phyloP scores from a whole-genome alignment of 2,329 filamentous ascomycete genomes.

The Fusarium graminum region DNA sequence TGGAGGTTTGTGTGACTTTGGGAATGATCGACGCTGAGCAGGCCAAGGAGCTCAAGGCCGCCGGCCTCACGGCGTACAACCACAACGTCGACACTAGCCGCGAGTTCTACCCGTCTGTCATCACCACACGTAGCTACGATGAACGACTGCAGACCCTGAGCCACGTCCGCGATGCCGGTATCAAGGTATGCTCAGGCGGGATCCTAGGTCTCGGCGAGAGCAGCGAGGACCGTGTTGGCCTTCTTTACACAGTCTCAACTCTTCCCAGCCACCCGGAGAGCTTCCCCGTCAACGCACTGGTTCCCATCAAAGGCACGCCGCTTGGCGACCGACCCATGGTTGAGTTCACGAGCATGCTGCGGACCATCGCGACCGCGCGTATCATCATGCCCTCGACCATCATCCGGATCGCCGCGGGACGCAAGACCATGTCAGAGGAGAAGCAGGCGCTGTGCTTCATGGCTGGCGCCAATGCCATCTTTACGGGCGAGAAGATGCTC shows the following conservation, averaged over 20 bases:
- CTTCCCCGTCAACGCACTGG: slow-evolving; percentile 91
- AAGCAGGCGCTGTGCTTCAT: slow-evolving; percentile 91
- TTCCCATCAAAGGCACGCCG: slow-evolving; percentile 91
- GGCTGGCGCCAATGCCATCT: slow-evolving; percentile 93
- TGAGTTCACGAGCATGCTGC: slow-evolving; percentile 81
- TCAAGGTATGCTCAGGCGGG: slow-evolving; percentile 91
- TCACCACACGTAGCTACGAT: slow-evolving; percentile 88
- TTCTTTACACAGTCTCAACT: slow-evolving; percentile 85
- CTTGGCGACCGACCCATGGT: slow-evolving; percentile 80
- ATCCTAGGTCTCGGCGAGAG: slow-evolving; percentile 89
- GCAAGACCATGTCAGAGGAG: slow-evolving; percentile 87
- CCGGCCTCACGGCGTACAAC: slow-evolving; percentile 91
- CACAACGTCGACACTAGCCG: slow-evolving; percentile 93
- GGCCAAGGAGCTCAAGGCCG: slow-evolving; percentile 84
- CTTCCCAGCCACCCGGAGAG: slow-evolving; percentile 87
- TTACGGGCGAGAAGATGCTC: slow-evolving; percentile 95
- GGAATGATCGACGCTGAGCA: slow-evolving; percentile 90
- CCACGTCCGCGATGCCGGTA: slow-evolving; percentile 85
- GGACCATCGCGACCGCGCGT: slow-evolving; percentile 86
- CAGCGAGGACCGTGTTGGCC: slow-evolving; percentile 81
- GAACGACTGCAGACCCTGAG: slow-evolving; percentile 84
- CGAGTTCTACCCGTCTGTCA: slow-evolving; percentile 88
- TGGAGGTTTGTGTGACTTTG: slow-evolving; percentile 94
- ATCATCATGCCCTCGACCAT: slow-evolving; percentile 88
- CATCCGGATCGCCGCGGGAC: slow-evolving; percentile 85